Evolutionary conservation across 23 red algal genomes (phyloP), one percentile per base, ranked within the genome.

Genomic region (Chondrus crispus): DNA sequence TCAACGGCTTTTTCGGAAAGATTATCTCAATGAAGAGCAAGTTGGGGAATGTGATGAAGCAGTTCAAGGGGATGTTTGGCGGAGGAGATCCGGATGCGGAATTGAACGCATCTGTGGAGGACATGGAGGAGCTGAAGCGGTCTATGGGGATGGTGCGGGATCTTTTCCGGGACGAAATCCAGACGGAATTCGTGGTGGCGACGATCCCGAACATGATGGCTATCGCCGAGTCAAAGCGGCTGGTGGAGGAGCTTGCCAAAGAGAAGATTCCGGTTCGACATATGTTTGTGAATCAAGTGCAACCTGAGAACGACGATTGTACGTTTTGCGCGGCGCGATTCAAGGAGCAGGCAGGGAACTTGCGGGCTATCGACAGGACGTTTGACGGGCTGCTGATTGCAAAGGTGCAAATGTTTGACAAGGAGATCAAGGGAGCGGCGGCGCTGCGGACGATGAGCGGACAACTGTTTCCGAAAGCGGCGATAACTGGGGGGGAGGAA

Each of bases 201-300:
- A 98, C 96, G 30, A 98, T 98, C 73, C 96, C 96, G 43, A 98
- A 91, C 91, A 98, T 98, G 96, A 98, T 98, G 96, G 91, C 91
- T 70, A 95, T 98, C 41, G 57, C 96, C 5, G 96, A 98, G 88
- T 95, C 93, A 37, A 36, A 82, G 26, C 80, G 96, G 64, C 84
- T 98, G 81, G 85, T 95, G 54, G 46, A 95, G 20, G 96, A 98
- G 62, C 69, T 98, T 18, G 16, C 36, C 14, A 85, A 87, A 49
- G 93, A 98, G 49, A 63, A 69, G 28, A 98, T 98, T 71, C 96
- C 96, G 37, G 91, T 94, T 12, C 88, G 91, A 50, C 93, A 98
- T 53, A 19, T 98, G 68, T 98, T 98, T 91, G 93, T 98, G 88
- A 98, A 98, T 68, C 91, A 95, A 51, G 64, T 98, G 49, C 96